Conservation (phyloP, 805 yeast species). For the Vanderwaltozyma verrucispora region DNA sequence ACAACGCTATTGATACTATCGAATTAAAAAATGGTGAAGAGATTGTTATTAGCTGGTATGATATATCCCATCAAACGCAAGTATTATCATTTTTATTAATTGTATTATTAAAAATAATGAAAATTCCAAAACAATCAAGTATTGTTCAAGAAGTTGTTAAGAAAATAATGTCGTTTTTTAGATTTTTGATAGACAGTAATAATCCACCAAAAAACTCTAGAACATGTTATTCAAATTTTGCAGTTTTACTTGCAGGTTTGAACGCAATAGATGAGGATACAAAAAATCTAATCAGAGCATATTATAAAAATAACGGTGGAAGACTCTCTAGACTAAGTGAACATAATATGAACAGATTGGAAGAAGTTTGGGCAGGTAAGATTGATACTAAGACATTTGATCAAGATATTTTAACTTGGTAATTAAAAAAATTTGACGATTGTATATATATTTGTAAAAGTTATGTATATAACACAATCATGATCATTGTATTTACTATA, state of each 20-base stretch:
- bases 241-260: constrained; percentile 28
- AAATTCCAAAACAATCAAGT: constrained; percentile 26
- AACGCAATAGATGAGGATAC: constrained; percentile 28
- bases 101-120: constrained; percentile 24
- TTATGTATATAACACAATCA: neutral
- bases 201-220: constrained; percentile 28
- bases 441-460: neutral
- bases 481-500: no score
- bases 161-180: constrained; percentile 25
- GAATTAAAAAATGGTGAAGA: constrained; percentile 18
- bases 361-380: constrained; percentile 28
- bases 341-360: constrained; percentile 26
- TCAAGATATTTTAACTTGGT: constrained; percentile 29
- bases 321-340: constrained; percentile 26
- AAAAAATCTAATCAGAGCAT: constrained; percentile 22
- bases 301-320: constrained; percentile 24
- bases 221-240: constrained; percentile 30
- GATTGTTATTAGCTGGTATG: constrained; percentile 30
- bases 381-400: constrained; percentile 25
- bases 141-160: constrained; percentile 27
- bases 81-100: constrained; percentile 27
- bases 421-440: neutral
- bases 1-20: constrained; percentile 28
- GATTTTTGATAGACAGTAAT: constrained; percentile 24
- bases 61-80: constrained; percentile 30